A percentile compares a stretch with the other conserved stretches of the same genome.
Conservation (phyloP, 208 protist species). For the Leishmania major region DNA sequence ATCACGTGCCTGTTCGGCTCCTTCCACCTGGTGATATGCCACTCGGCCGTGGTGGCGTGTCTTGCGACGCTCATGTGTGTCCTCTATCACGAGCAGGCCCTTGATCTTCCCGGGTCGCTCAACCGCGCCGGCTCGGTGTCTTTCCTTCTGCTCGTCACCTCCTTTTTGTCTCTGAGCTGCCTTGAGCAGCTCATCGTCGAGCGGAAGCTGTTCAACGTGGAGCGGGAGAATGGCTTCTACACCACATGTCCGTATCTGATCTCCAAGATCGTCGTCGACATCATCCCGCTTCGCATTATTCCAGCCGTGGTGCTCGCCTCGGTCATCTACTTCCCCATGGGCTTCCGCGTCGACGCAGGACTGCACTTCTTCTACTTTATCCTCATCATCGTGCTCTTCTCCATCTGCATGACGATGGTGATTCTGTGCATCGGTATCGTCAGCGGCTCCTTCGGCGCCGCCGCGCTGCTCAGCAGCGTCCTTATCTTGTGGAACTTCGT, state of each 20-base stretch:
- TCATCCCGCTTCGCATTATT: slow-evolving; percentile 87
- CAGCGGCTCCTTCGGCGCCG: slow-evolving; percentile 74
- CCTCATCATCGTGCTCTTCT: slow-evolving; percentile 82
- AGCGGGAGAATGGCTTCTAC: slow-evolving; percentile 92
- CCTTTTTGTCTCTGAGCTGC: slow-evolving; percentile 86
- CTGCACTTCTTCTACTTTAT: slow-evolving; percentile 91
- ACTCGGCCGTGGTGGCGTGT: slow-evolving; percentile 76
- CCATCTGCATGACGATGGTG: slow-evolving; percentile 79
- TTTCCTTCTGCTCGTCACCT: slow-evolving; percentile 86
- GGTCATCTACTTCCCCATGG: slow-evolving; percentile 93
- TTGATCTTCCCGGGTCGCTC: slow-evolving; percentile 85
- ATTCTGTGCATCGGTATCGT: slow-evolving; percentile 85
- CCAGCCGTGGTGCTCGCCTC: slow-evolving; percentile 82
- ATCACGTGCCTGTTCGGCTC: slow-evolving; percentile 67
- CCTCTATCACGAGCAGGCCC: slow-evolving; percentile 78
- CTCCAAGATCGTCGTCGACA: slow-evolving; percentile 89
- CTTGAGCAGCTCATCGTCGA: slow-evolving; percentile 90
- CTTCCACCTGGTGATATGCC: slow-evolving; percentile 82
- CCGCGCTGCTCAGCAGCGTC: slow-evolving; percentile 86
- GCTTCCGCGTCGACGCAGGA: slow-evolving; percentile 79
- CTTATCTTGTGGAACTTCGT: slow-evolving; percentile 93
- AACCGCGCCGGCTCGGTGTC: slow-evolving; percentile 88
- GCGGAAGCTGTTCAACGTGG: slow-evolving; percentile 87
- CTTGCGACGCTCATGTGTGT: slow-evolving; percentile 80
- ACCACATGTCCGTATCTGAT: slow-evolving; percentile 86